Percentiles rank a stretch among this genome's conserved stretches.
These are phyloP conservation scores for Arabis alpina DNA, from an alignment of 345 rosid genomes.

Conservation along the genomic window DNA sequence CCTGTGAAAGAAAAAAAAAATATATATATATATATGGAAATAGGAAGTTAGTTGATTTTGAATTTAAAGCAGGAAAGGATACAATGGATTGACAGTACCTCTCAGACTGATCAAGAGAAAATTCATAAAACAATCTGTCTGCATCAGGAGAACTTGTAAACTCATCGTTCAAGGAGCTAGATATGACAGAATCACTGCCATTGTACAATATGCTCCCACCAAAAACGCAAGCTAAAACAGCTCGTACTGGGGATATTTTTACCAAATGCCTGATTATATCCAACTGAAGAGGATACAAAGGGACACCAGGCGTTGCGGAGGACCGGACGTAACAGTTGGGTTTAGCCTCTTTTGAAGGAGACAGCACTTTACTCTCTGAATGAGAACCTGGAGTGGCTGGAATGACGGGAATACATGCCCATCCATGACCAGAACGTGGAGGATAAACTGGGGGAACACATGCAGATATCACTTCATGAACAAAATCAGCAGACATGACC, in stretches of 20 bases:
- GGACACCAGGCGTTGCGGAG: conserved; percentile 73
- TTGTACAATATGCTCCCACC: conserved; percentile 87
- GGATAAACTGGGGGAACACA: conserved; percentile 99
- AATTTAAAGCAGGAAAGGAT: conserved; percentile 23
- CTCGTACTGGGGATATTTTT: conserved; percentile 92
- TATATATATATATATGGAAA: not conserved
- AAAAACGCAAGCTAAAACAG: conserved; percentile 92
- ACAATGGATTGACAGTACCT: conserved; percentile 57
- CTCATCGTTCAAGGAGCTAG: conserved; percentile 69
- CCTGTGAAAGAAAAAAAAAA: conserved; percentile 50
- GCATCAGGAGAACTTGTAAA: conserved; percentile 67
- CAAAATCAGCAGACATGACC: conserved; percentile 95
- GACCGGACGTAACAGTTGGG: conserved; percentile 72
- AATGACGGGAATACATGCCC: conserved; percentile 94
- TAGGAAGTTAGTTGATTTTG: conserved; percentile 30
- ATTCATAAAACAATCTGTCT: conserved; percentile 83
- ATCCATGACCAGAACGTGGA: conserved; percentile 91
- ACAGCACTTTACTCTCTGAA: conserved; percentile 65
- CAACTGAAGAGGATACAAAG: conserved; percentile 91
- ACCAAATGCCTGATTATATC: conserved; percentile 90
- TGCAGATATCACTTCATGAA: conserved; percentile 95
- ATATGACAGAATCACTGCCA: conserved; percentile 69
- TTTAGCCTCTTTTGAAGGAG: conserved; percentile 78
- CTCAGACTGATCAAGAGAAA: conserved; percentile 98
- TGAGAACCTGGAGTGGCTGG: conserved; percentile 56